A percentile compares a stretch with the other conserved stretches of the same genome.
phyloP scores from a whole-genome alignment of 2,329 filamentous ascomycete species.

The Fusarium sambucinum region DNA sequence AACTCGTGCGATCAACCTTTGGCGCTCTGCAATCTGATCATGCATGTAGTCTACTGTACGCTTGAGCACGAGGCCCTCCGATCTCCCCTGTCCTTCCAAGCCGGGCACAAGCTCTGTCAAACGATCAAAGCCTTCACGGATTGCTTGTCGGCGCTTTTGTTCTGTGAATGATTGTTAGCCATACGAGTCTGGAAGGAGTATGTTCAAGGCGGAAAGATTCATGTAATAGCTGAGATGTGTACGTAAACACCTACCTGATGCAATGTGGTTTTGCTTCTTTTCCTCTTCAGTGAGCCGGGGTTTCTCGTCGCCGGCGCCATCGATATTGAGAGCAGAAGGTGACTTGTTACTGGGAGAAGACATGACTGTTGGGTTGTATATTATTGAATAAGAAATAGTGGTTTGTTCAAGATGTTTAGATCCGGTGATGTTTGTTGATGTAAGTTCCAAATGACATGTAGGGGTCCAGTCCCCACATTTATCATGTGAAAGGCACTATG shows the following conservation, averaged over 20 bases:
- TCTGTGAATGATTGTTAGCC: conserved; percentile 49
- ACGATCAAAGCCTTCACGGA: conserved; percentile 85
- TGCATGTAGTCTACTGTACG: conserved; percentile 75
- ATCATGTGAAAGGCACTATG: conserved; percentile 44
- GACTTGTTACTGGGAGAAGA: conserved; percentile 51
- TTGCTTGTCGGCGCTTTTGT: conserved; percentile 68
- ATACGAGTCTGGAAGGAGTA: too few relatives aligned
- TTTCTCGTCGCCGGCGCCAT: conserved; percentile 58
- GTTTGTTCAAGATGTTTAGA: neutral
- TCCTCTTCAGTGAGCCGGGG: conserved; percentile 65
- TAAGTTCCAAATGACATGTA: conserved; percentile 41
- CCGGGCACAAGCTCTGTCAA: conserved; percentile 85
- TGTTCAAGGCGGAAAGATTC: neutral
- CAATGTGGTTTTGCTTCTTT: conserved; percentile 68
- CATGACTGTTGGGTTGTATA: conserved; percentile 26
- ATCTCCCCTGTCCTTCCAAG: conserved; percentile 83
- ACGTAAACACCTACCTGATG: conserved; percentile 53
- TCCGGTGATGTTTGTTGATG: conserved; percentile 21
- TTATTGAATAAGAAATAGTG: neutral
- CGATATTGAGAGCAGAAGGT: conserved; percentile 39
- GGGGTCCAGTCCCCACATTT: conserved; percentile 52
- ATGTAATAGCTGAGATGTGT: neutral
- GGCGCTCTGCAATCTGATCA: conserved; percentile 69
- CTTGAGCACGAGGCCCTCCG: conserved; percentile 85
- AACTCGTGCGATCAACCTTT: conserved; percentile 68